Percentiles rank a stretch among this genome's conserved stretches.
Evolutionary conservation across 805 yeast genomes (phyloP).

Genomic region (Nakazawaea peltata): DNA sequence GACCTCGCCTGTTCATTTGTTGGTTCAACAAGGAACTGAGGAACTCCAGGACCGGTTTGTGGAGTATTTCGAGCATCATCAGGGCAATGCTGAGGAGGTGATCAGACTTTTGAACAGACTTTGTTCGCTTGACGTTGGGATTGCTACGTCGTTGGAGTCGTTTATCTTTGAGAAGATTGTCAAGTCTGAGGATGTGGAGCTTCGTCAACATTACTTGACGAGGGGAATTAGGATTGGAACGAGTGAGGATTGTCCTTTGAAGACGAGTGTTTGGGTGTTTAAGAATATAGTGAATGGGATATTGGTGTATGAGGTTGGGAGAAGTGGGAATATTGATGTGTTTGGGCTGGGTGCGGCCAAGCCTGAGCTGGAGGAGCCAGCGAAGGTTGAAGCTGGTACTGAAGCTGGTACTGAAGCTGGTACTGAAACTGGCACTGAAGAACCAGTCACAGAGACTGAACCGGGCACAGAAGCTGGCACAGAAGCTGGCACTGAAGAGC

Average conservation of each 20-base stretch:
- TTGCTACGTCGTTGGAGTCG: conserved; percentile 42
- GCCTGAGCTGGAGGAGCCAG: conserved; percentile 19
- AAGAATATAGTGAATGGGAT: conserved; percentile 59
- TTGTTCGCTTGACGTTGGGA: conserved; percentile 35
- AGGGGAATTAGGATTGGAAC: conserved; percentile 43
- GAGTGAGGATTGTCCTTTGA: conserved; percentile 32
- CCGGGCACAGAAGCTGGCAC: no score
- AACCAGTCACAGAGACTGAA: no score
- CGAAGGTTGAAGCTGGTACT: no score
- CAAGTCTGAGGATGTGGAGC: conserved; percentile 33
- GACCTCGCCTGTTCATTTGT: conserved; percentile 57
- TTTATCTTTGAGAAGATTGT: conserved; percentile 53
- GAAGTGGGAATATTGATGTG: conserved; percentile 35
- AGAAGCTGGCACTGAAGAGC: no score
- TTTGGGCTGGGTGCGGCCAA: conserved; percentile 26
- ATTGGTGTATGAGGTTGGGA: conserved; percentile 52
- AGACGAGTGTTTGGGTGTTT: conserved; percentile 54
- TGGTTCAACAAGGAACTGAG: conserved; percentile 60
- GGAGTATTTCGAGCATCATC: conserved; percentile 22
- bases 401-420: no score
- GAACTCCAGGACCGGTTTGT: conserved; percentile 48
- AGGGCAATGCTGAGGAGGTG: conserved; percentile 28
- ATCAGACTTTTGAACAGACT: conserved; percentile 34
- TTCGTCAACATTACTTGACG: conserved; percentile 43
- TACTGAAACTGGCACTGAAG: no score